phyloP scores from a whole-genome alignment of 1,284 basidiomycete species.

The Apiotrichum sp. region DNA sequence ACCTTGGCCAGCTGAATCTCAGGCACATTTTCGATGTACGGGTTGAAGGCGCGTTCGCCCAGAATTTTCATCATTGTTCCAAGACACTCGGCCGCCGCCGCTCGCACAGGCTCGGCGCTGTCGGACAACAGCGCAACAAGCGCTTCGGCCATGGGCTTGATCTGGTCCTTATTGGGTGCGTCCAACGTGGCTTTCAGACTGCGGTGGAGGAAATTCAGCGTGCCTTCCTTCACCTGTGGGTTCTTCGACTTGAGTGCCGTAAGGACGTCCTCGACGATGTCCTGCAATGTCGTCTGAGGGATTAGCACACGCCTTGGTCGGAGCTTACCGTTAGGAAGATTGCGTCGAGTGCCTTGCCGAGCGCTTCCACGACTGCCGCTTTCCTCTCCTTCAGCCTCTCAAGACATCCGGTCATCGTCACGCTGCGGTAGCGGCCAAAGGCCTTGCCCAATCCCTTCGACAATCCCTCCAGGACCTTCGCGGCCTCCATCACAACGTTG shows the following conservation, averaged over 20 bases:
- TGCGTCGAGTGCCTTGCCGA: conserved; percentile 83
- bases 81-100: conserved; percentile 78
- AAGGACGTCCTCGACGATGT: conserved; percentile 78
- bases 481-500: conserved; percentile 86
- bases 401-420: conserved; percentile 70
- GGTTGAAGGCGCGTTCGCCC: conserved; percentile 85
- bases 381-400: conserved; percentile 96
- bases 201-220: conserved; percentile 79
- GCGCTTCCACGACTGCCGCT: conserved; percentile 77
- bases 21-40: conserved; percentile 76
- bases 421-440: conserved; percentile 71
- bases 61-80: conserved; percentile 96
- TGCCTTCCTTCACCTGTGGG: conserved; percentile 92
- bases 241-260: conserved; percentile 82
- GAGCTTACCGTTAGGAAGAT: conserved; percentile 70
- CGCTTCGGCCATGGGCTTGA: conserved; percentile 77
- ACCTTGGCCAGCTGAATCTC: conserved; percentile 90
- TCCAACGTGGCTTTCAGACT: conserved; percentile 64
- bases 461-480: conserved; percentile 76
- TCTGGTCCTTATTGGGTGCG: conserved; percentile 61
- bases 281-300: conserved; percentile 67
- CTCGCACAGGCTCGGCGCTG: conserved; percentile 81
- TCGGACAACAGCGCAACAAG: conserved; percentile 77
- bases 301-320: conserved; percentile 9
- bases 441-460: conserved; percentile 71